Conservation (phyloP, 169 alveolate species). For the Plasmodium inui region DNA sequence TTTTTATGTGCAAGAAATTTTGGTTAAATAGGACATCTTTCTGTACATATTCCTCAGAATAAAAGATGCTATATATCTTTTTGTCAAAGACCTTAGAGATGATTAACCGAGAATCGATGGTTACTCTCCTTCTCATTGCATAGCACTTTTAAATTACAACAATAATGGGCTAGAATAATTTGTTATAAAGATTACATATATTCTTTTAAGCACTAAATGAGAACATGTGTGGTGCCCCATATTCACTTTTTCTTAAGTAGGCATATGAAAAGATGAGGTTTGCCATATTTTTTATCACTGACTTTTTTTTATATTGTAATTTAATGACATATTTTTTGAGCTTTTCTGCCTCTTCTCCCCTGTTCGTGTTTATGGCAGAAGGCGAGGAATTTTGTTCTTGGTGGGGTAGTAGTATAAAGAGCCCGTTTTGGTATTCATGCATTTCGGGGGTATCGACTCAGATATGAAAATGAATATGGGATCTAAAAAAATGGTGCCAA, state of each 20-base stretch:
- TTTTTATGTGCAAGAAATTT: background rate
- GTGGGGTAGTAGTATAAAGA: background rate
- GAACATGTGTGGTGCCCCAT: background rate
- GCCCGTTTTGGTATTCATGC: background rate
- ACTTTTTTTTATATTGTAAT: background rate
- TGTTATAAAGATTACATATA: background rate
- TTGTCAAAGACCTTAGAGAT: background rate
- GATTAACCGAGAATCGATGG: background rate
- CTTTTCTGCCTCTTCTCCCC: background rate
- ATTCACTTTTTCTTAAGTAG: too few species aligned
- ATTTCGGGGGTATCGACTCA: background rate
- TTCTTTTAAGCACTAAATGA: background rate
- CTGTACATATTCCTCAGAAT: background rate
- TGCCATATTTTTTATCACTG: background rate
- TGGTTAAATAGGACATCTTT: background rate
- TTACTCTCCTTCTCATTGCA: background rate
- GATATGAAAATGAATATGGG: background rate
- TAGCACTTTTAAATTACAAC: background rate
- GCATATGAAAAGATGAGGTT: background rate
- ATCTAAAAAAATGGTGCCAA: background rate
- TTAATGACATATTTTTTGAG: background rate
- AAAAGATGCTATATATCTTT: background rate
- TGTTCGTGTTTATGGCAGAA: background rate
- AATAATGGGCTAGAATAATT: background rate
- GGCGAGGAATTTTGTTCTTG: background rate